Base-by-base conservation (phyloP, 73 alveolate species). In the Paramecium biaurelia region DNA sequence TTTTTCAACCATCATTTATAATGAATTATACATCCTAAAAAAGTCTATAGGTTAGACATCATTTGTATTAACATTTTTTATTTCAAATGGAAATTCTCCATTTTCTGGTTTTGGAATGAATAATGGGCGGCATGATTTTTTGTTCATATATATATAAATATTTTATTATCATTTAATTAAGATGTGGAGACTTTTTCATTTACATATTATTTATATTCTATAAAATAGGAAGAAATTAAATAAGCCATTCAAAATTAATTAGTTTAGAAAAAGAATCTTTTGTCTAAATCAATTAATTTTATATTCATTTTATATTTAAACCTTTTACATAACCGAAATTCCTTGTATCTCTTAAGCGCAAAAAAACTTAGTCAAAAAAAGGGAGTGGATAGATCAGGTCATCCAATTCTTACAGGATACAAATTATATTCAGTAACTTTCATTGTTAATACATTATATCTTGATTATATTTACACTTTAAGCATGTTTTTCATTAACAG, bases 21-120 rank as follows among this genome's bases (percentile, higher is more conserved):
- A 11, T 14, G 63, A 38, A 47, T 38, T 79, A 45, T 79, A 79
- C 90, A 79, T 79, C 49, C 90, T 79, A 43, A 20, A 79, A 43
- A 41, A 79, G 43, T 79, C 90, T 8, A 79, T 42, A 18, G 41
- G 70, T 37, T 79, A 43, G 18, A 79, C 5, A 8, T 79, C 90
- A 43, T 45, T 37, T n/a, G 86, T 32, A 23, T 30, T 26, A 20
- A 79, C 56, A 41, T 79, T 63, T 26, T 47, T 42, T 21, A 43
- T 43, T 18, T 79, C 72, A 45, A 79, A 79, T n/a, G 90, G 90
- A 34, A 79, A 79, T 21, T 79, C 90, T 63, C 90, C 72, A 28
- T 79, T 24, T 45, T 79, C 90, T 79, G 90, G 90, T 34, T 79
- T 79, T 6, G 90, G 90, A 24, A 79, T 47, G 90, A 41, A 79